Percentiles rank a stretch among this genome's conserved stretches.
These are phyloP conservation scores for Colletotrichum sp. DNA, from an alignment of 2,329 filamentous ascomycete species.

Conservation along the genomic window DNA sequence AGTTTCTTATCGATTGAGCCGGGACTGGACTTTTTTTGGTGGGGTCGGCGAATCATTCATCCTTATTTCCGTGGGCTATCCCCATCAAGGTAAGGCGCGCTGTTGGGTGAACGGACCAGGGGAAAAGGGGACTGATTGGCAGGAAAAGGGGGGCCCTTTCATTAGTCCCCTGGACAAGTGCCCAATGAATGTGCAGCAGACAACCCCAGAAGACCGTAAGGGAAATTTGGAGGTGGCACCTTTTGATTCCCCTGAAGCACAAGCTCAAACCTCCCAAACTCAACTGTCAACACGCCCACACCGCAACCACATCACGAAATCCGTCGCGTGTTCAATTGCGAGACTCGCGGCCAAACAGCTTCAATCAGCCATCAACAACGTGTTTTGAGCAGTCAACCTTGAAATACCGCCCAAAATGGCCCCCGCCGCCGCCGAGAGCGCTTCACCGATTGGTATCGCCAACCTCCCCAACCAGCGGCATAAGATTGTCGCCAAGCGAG, in stretches of 20 bases:
- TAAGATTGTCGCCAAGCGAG: constrained; percentile 81
- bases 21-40: constrained; percentile 30
- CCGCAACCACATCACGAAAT: constrained; percentile 22
- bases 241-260: constrained; percentile 27
- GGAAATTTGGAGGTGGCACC: constrained; percentile 26
- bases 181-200: constrained; percentile 16
- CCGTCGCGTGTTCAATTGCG: constrained; percentile 18
- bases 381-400: constrained; percentile 23
- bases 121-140: constrained; percentile 21
- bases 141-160: constrained; percentile 21
- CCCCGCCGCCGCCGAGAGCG: constrained; percentile 61
- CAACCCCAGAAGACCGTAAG: constrained; percentile 19
- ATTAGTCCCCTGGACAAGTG: constrained; percentile 20
- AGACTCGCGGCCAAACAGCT: constrained; percentile 6
- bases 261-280: constrained; percentile 23
- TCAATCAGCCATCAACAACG: not conserved
- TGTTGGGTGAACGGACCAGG: constrained; percentile 8
- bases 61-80: constrained; percentile 23
- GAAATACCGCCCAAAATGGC: constrained; percentile 54
- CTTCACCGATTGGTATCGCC: constrained; percentile 75
- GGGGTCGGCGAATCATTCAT: constrained; percentile 38
- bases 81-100: not conserved
- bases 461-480: constrained; percentile 77
- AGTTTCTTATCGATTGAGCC: constrained; percentile 38
- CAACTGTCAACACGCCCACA: constrained; percentile 21